Conservation (phyloP, 2,329 filamentous ascomycete species). For the Nothophaeocryptopus gaeumannii region DNA sequence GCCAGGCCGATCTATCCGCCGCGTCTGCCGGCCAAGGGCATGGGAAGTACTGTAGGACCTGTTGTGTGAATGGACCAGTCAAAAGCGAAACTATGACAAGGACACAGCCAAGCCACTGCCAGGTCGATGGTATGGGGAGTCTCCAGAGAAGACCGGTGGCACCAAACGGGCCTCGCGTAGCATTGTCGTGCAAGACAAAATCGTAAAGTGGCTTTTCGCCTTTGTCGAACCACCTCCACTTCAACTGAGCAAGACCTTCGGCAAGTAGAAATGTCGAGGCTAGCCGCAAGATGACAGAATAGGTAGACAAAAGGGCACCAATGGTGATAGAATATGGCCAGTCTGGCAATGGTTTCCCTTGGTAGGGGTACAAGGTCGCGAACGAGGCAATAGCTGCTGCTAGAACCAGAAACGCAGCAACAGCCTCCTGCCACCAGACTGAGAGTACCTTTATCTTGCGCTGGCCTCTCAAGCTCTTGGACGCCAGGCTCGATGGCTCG, state of each 20-base stretch:
- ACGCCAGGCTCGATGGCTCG: too few species aligned
- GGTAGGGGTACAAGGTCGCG: constrained; percentile 12
- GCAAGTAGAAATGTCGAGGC: constrained; percentile 8
- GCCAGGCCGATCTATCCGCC: not conserved
- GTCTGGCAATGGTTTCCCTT: constrained; percentile 11
- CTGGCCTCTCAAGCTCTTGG: too few species aligned
- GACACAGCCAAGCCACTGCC: constrained; percentile 16
- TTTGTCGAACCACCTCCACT: constrained; percentile 14
- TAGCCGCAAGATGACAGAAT: constrained; percentile 13
- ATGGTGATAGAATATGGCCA: constrained; percentile 14
- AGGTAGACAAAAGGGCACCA: constrained; percentile 9
- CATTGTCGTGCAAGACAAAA: constrained; percentile 10
- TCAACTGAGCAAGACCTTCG: constrained; percentile 11
- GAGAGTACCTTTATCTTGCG: too few species aligned
- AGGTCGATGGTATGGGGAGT: constrained; percentile 2
- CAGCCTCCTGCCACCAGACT: too few species aligned
- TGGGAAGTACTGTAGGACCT: constrained; percentile 13
- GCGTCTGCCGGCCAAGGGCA: constrained; percentile 1
- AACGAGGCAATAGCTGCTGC: constrained; percentile 6
- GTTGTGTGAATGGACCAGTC: constrained; percentile 14
- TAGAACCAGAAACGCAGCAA: too few species aligned
- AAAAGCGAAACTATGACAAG: constrained; percentile 5
- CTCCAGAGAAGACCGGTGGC: constrained; percentile 5
- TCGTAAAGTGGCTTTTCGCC: constrained; percentile 11
- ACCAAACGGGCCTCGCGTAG: constrained; percentile 9